Conservation (phyloP, 2,329 filamentous ascomycete genomes). For the Mariannaea sp. region DNA sequence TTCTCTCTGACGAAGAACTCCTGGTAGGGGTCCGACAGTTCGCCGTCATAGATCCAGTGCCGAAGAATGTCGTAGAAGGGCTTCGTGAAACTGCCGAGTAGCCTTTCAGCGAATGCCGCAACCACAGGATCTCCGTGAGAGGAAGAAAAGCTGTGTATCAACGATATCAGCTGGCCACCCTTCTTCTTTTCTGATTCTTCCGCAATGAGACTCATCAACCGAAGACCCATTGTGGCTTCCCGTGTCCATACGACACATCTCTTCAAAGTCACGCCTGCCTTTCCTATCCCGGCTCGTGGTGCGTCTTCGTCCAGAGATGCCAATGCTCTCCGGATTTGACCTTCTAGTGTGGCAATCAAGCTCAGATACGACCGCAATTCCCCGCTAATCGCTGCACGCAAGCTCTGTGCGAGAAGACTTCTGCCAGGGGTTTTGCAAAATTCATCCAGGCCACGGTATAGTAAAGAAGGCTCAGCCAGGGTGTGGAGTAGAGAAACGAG, state of each 20-base stretch:
- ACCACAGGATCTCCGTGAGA: constrained; percentile 96
- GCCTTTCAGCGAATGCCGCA: constrained; percentile 85
- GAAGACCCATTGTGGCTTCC: constrained; percentile 93
- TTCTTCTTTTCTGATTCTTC: constrained; percentile 83
- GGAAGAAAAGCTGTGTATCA: constrained; percentile 91
- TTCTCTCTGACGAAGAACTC: constrained; percentile 97
- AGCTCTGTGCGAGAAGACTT: constrained; percentile 88
- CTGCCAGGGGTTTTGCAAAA: constrained; percentile 83
- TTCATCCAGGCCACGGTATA: constrained; percentile 78
- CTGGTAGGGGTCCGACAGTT: constrained; percentile 91
- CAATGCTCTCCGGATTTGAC: constrained; percentile 84
- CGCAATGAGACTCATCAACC: constrained; percentile 91
- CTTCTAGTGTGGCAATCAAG: constrained; percentile 88
- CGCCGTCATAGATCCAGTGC: constrained; percentile 98
- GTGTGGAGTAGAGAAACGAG: constrained; percentile 86
- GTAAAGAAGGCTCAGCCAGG: constrained; percentile 88
- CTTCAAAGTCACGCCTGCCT: constrained; percentile 90
- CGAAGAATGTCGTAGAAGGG: constrained; percentile 97
- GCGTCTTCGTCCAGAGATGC: constrained; percentile 71
- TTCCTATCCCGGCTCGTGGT: constrained; percentile 74
- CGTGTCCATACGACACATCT: constrained; percentile 96
- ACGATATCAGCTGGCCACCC: constrained; percentile 88
- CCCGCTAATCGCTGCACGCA: constrained; percentile 81
- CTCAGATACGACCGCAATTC: constrained; percentile 90
- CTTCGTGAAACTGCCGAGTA: constrained; percentile 83